Evolutionary conservation across 345 rosid species (phyloP), one percentile per base, ranked within the genome.

Genomic region (Hevea brasiliensis): DNA sequence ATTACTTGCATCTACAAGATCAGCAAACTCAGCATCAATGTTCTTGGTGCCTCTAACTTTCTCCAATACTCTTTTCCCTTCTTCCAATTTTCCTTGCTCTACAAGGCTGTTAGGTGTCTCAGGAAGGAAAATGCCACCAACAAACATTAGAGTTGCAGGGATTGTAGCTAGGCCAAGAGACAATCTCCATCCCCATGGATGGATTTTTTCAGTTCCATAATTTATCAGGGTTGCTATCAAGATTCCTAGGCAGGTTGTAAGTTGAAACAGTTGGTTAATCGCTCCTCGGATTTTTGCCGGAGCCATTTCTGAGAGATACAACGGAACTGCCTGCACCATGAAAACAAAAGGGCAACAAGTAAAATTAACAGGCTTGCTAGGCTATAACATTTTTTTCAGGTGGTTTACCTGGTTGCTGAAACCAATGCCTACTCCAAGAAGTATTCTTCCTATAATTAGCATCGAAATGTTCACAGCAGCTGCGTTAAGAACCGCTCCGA

Each of bases 221-320:
- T 88, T 86, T 14, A 83, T 77, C 35, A 84, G 59, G 57, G 84
- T 86, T 1, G 92, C 92, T 18, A 50, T 65, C 2, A 84, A 55
- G 67, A 88, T 79, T 18, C 92, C 92, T n/a, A 84, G 67, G 13
- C 86, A 79, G 60, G 86, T 81, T 15, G 85, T 74, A 18, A 88
- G 72, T 71, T 86, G 87, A 71, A 80, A 88, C 65, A 82, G 61
- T 11, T 83, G 76, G 78, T 86, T 86, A 50, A 88, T 68, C 0
- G 83, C 76, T 26, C 91, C 91, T 42, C 91, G 72, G 50, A 76
- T 71, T 80, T 84, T 82, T 13, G 78, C 78, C 0, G 89, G 89
- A 12, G 89, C 89, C 89, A 88, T 86, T 71, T 86, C 91, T 0
- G 88, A 86, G 2, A 86, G 82, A 61, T 88, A 88, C n/a, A 88